These are phyloP conservation scores for Petunia hybrid DNA, from an alignment of 305 asterid genomes.

Conservation along the genomic window DNA sequence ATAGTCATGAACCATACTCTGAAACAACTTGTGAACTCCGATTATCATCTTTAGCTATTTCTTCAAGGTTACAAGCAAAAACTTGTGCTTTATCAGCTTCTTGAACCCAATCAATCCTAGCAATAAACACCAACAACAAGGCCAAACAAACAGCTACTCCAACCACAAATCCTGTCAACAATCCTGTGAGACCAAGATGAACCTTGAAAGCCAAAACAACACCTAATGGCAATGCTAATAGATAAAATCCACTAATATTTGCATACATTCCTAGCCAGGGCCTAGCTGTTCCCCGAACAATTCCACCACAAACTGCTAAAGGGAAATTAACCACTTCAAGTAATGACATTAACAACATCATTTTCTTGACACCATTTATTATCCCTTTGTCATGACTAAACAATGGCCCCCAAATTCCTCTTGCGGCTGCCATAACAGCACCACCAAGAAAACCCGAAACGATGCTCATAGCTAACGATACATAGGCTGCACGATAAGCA, in stretches of 20 bases:
- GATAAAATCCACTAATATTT: slow-evolving; percentile 60
- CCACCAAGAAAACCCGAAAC: slow-evolving; percentile 58
- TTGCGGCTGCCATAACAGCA: slow-evolving; percentile 47
- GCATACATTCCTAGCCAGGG: slow-evolving; percentile 54
- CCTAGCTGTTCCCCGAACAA: slow-evolving; percentile 60
- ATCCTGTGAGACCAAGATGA: slow-evolving; percentile 58
- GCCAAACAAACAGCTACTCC: slow-evolving; percentile 59
- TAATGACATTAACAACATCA: slow-evolving; percentile 62
- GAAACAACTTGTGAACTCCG: not conserved
- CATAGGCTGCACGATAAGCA: slow-evolving; percentile 51
- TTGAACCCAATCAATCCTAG: slow-evolving; percentile 59
- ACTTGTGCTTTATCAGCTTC: slow-evolving; percentile 47
- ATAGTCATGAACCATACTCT: not conserved
- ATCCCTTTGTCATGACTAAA: slow-evolving; percentile 54
- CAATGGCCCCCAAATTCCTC: slow-evolving; percentile 62
- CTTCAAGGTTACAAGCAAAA: slow-evolving; percentile 21
- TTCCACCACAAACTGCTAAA: slow-evolving; percentile 62
- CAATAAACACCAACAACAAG: slow-evolving; percentile 57
- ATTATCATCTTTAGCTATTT: not conserved
- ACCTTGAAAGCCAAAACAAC: slow-evolving; percentile 53
- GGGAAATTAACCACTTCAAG: slow-evolving; percentile 66
- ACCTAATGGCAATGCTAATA: slow-evolving; percentile 63
- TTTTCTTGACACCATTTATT: slow-evolving; percentile 51
- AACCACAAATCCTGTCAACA: slow-evolving; percentile 67
- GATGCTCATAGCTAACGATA: slow-evolving; percentile 53